Percentiles rank a stretch among this genome's conserved stretches.
These are phyloP conservation scores for Chrysosporium queenslandicum DNA, from an alignment of 2,329 filamentous ascomycete genomes.

Conservation along the genomic window DNA sequence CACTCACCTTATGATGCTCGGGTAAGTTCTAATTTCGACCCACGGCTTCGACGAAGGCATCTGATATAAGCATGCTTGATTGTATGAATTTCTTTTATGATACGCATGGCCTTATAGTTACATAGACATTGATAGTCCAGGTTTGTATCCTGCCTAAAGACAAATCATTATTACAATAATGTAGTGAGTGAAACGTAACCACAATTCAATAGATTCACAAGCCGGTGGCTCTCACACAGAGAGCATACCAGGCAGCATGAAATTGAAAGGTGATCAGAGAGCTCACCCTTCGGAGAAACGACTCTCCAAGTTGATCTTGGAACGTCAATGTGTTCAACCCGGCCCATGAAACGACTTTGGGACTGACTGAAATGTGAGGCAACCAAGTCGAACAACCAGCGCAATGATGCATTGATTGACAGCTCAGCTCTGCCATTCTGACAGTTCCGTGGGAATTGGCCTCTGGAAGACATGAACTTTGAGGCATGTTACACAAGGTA, in stretches of 20 bases:
- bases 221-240: background rate
- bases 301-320: slow-evolving; percentile 16
- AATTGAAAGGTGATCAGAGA: slow-evolving; percentile 17
- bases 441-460: background rate
- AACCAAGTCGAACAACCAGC: background rate
- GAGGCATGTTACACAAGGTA: too few species aligned
- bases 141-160: too few species aligned
- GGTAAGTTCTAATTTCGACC: background rate
- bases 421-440: background rate
- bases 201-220: slow-evolving; percentile 15
- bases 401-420: background rate
- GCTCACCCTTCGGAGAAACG: slow-evolving; percentile 1
- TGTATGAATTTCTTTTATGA: slow-evolving; percentile 1
- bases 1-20: background rate
- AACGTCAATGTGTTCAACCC: slow-evolving; percentile 10
- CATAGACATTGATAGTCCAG: too few species aligned
- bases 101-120: background rate
- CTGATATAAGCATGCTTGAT: background rate
- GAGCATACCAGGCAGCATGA: background rate
- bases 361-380: background rate
- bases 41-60: background rate
- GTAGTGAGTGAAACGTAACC: slow-evolving; percentile 25
- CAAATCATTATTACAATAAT: background rate
- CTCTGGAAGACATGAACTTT: background rate
- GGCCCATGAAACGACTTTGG: background rate